Conservation (phyloP, 2,329 filamentous ascomycete genomes). For the Curvularia eragrostidis region DNA sequence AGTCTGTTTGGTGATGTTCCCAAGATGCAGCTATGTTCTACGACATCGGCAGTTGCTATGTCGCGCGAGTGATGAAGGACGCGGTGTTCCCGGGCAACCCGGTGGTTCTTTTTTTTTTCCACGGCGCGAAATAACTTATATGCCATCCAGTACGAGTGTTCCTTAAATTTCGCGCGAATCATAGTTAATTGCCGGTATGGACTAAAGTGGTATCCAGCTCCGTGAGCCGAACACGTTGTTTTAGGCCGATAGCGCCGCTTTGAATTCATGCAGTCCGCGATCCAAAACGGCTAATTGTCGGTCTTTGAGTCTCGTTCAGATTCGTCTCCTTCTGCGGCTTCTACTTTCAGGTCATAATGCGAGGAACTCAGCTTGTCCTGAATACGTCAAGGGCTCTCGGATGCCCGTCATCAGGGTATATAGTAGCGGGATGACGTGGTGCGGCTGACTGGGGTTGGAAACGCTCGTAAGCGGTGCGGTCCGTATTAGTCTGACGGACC, state of each 20-base stretch:
- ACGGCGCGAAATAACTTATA: neutral
- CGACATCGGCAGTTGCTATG: neutral
- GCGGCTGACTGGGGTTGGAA: neutral
- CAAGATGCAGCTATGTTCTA: neutral
- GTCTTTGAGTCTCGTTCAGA: neutral
- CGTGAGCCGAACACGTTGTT: neutral
- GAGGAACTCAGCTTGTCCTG: neutral
- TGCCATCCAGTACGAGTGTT: neutral
- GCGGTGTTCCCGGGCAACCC: neutral
- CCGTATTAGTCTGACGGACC: neutral
- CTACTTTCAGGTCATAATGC: neutral
- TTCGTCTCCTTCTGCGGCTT: neutral
- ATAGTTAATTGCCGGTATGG: neutral
- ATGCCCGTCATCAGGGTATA: neutral
- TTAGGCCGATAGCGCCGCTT: neutral
- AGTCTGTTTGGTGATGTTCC: neutral
- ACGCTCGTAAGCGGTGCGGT: neutral
- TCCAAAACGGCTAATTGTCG: neutral
- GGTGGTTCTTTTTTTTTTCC: neutral
- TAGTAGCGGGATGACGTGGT: constrained; percentile 1
- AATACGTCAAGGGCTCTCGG: neutral
- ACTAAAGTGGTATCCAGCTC: neutral
- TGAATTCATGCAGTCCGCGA: neutral
- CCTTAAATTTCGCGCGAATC: neutral
- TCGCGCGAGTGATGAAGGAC: neutral